Percentiles rank a stretch among this genome's conserved stretches.
Conservation (phyloP, 139 green algal genomes). For the Tetradesmus lagerheimii region DNA sequence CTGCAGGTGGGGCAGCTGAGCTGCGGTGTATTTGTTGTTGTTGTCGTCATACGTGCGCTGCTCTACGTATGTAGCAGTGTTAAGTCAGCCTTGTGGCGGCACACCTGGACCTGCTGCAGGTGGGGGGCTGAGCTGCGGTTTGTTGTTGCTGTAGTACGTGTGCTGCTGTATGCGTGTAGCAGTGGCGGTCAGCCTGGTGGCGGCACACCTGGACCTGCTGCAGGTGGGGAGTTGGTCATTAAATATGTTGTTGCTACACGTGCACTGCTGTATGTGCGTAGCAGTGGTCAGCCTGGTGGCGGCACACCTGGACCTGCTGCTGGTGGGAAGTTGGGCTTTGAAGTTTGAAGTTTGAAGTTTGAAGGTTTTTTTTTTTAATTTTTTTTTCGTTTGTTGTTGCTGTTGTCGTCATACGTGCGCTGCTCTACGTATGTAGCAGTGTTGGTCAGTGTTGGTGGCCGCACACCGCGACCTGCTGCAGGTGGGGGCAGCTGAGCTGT, state of each 20-base stretch:
- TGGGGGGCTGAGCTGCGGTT: neutral
- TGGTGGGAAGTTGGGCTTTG: neutral
- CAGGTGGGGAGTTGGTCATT: conserved; percentile 21
- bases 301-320: conserved; percentile 46
- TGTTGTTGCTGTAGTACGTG: no score
- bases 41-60: no score
- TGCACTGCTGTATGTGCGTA: no score
- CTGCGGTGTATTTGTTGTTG: neutral
- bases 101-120: conserved; percentile 30
- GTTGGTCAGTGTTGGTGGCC: neutral
- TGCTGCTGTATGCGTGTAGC: neutral
- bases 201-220: conserved; percentile 40
- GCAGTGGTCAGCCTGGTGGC: no score
- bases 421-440: no score
- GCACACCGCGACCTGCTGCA: conserved; percentile 22
- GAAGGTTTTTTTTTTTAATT: no score
- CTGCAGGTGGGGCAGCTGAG: conserved; percentile 11
- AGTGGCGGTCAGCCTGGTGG: conserved; percentile 21
- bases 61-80: no score
- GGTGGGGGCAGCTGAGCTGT: neutral
- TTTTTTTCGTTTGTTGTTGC: no score
- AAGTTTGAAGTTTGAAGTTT: no score
- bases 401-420: no score
- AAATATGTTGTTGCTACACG: no score
- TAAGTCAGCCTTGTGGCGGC: neutral